Evolutionary conservation across 1,284 basidiomycete genomes (phyloP).

Genomic region (Ustilago crameri): DNA sequence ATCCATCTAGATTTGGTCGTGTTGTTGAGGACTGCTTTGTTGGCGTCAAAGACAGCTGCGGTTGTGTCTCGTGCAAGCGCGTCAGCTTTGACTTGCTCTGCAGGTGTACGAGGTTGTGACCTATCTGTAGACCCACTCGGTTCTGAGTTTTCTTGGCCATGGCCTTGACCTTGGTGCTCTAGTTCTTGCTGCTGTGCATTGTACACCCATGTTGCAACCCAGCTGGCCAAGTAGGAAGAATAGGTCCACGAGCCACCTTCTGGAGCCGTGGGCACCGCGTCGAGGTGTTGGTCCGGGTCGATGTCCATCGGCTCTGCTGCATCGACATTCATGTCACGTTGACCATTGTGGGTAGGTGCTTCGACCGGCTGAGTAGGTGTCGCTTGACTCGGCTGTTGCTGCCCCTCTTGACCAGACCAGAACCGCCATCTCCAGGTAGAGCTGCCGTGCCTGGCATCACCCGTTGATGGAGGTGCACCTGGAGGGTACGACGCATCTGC

Average conservation of each 20-base stretch:
- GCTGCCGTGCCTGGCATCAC: constrained; percentile 14
- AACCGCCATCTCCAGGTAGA: constrained; percentile 38
- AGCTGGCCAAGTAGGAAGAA: constrained; percentile 52
- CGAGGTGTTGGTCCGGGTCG: constrained; percentile 3
- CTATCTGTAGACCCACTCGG: background rate
- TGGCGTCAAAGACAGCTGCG: constrained; percentile 31
- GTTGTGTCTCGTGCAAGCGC: constrained; percentile 50
- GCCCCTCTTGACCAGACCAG: constrained; percentile 28
- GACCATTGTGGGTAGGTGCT: background rate
- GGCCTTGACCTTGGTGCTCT: background rate
- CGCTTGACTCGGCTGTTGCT: constrained; percentile 15
- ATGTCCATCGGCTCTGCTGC: constrained; percentile 45
- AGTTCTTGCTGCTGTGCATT: constrained; percentile 37
- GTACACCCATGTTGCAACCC: constrained; percentile 52
- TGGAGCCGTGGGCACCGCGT: constrained; percentile 2
- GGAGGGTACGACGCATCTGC: constrained; percentile 14
- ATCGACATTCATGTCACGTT: background rate
- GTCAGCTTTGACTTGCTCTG: constrained; percentile 63
- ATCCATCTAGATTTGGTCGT: constrained; percentile 57
- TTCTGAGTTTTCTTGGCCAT: background rate
- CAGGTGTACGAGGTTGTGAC: constrained; percentile 44
- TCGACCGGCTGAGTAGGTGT: background rate
- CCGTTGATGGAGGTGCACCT: background rate
- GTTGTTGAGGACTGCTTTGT: constrained; percentile 54
- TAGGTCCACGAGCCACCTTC: constrained; percentile 46